Conservation (phyloP, 2,329 filamentous ascomycete genomes). For the Zymoseptoria ardabiliae region DNA sequence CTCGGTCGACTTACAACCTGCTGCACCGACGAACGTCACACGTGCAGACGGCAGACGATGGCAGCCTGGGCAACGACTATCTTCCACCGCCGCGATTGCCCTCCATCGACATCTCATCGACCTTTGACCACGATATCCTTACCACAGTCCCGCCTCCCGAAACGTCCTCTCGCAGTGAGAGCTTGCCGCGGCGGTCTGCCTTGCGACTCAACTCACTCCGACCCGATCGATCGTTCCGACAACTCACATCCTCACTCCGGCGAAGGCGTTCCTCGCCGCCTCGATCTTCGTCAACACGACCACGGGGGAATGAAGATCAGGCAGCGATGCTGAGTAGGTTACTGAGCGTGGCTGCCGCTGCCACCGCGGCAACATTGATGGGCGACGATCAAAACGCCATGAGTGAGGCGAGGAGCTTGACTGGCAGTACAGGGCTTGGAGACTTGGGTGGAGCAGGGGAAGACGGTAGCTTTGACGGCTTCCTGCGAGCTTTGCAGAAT, state of each 20-base stretch:
- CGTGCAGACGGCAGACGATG: slow-evolving; percentile 14
- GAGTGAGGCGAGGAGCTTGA: slow-evolving; percentile 48
- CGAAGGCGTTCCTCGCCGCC: slow-evolving; percentile 44
- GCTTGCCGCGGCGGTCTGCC: slow-evolving; percentile 23
- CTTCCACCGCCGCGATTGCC: slow-evolving; percentile 24
- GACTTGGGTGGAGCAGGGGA: slow-evolving; percentile 36
- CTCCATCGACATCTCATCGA: slow-evolving; percentile 26
- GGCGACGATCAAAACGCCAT: slow-evolving; percentile 51
- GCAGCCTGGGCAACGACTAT: slow-evolving; percentile 18
- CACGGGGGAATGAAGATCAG: slow-evolving; percentile 52
- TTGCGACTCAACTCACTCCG: slow-evolving; percentile 24
- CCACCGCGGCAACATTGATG: slow-evolving; percentile 58
- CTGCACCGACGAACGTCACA: slow-evolving; percentile 22
- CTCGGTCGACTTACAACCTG: slow-evolving; percentile 10
- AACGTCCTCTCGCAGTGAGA: slow-evolving; percentile 18
- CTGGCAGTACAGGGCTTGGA: slow-evolving; percentile 31
- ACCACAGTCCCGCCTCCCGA: slow-evolving; percentile 15
- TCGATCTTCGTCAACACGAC: slow-evolving; percentile 17
- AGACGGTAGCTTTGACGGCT: slow-evolving; percentile 56
- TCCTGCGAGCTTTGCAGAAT: slow-evolving; percentile 56
- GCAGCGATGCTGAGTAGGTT: slow-evolving; percentile 55
- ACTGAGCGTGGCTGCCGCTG: slow-evolving; percentile 55
- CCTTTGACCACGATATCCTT: slow-evolving; percentile 32
- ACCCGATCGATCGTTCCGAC: slow-evolving; percentile 32
- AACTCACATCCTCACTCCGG: slow-evolving; percentile 41